phyloP scores from a whole-genome alignment of 139 green algal genomes.

The Yamagishiella unicocca region DNA sequence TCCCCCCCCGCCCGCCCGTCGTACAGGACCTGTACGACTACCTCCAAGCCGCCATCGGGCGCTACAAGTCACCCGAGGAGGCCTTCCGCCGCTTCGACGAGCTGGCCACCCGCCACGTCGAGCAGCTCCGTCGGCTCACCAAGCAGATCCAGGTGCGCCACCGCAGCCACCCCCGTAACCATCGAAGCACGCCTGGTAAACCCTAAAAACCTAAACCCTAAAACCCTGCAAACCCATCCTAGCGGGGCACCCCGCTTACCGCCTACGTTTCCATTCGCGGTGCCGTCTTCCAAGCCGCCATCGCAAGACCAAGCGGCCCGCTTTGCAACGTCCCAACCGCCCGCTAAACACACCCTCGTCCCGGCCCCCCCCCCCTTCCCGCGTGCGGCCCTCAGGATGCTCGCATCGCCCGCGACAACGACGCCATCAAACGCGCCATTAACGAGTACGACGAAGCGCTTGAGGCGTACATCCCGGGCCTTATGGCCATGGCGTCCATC shows the following conservation, averaged over 20 bases:
- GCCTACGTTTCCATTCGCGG: too few relatives aligned
- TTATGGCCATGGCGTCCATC: conserved; percentile 89
- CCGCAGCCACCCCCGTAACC: too few relatives aligned
- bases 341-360: background rate
- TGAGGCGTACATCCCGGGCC: conserved; percentile 80
- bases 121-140: conserved; percentile 80
- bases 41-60: conserved; percentile 79
- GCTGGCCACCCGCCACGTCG: conserved; percentile 77
- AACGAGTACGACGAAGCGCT: conserved; percentile 89
- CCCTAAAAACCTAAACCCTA: too few relatives aligned
- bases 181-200: too few relatives aligned
- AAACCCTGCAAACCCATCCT: too few relatives aligned
- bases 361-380: background rate
- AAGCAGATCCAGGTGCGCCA: conserved; percentile 82
- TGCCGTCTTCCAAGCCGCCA: too few relatives aligned
- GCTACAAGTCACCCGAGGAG: conserved; percentile 69
- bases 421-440: conserved; percentile 81
- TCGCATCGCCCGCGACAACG: conserved; percentile 76
- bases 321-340: too few relatives aligned
- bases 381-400: conserved; percentile 66
- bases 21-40: conserved; percentile 81
- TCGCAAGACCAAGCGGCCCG: too few relatives aligned
- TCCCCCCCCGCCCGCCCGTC: too few relatives aligned
- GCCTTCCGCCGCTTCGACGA: conserved; percentile 74
- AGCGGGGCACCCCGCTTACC: too few relatives aligned